Base-by-base conservation (phyloP, 148 eudicot species). In the Talinum fruticosum region DNA sequence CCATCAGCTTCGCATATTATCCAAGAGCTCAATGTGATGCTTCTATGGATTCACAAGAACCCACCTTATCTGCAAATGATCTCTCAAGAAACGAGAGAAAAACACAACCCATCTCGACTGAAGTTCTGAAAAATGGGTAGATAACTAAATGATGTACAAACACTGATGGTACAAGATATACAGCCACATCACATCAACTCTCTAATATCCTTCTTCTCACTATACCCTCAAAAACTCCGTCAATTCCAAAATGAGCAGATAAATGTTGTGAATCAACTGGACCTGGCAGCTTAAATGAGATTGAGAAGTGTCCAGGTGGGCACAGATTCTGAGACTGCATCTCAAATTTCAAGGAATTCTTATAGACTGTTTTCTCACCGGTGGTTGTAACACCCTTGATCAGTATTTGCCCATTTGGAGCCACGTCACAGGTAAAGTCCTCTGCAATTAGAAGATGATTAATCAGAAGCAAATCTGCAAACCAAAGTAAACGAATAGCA, bases 241-340 rank as follows among this genome's bases (percentile, higher is more conserved):
- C 91, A 51, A 76, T 75, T 65, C 87, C 88, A 71, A 88, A 86
- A 64, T 82, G 77, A 14, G 79, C 76, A 8, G 62, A 61, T 28
- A 86, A 75, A 1, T 79, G 71, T 49, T 86, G 83, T 26, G 83
- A 77, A 67, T 87, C 89, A 0, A 92, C 88, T 21, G 92, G 90
- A 21, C 92, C 97, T 3, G 94, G 94, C 30, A 92, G 82, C 69
- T 85, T 79, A 45, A 92, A 89, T 8, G 90, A 76, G 79, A 88
- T 75, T 29, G 94, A 85, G 69, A 92, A 90, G 32, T 73, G 85
- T 29, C 97, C 97, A 0, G 92, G 89, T 6, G 97, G 91, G 71
- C 89, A 83, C 14, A 92, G 76, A 74, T 92, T 89, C 77, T 85
- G 97, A 3, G 92, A 77, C 49, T 18, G 82, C 97, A 92, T 92